Conservation (phyloP, 1,284 basidiomycete species). For the Fistulinella cinereoalba region DNA sequence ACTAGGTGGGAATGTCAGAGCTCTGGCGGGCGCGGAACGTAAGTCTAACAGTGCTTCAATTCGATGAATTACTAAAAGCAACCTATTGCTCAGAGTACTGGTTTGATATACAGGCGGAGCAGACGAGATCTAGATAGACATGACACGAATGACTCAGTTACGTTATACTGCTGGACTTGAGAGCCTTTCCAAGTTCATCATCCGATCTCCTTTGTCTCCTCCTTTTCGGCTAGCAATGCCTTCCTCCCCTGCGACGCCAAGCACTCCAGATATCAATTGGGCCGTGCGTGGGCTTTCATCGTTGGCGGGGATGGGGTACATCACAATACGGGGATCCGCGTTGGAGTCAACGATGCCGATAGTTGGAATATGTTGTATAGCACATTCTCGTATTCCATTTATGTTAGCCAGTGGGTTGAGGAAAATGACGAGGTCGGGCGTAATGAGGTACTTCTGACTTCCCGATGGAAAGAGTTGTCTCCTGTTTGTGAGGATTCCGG, state of each 20-base stretch:
- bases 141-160: slow-evolving; percentile 15
- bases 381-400: slow-evolving; percentile 84
- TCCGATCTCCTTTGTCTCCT: slow-evolving; percentile 25
- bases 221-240: slow-evolving; percentile 50
- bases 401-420: slow-evolving; percentile 86
- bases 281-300: slow-evolving; percentile 91
- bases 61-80: slow-evolving; percentile 12
- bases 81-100: slow-evolving; percentile 47
- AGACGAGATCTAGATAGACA: slow-evolving; percentile 32
- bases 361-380: slow-evolving; percentile 80
- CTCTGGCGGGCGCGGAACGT: slow-evolving; percentile 90
- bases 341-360: slow-evolving; percentile 93
- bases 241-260: slow-evolving; percentile 90
- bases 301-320: slow-evolving; percentile 98
- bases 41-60: slow-evolving; percentile 35
- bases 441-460: slow-evolving; percentile 57
- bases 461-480: slow-evolving; percentile 72
- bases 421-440: slow-evolving; percentile 86
- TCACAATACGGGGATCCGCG: slow-evolving; percentile 93
- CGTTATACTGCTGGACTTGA: slow-evolving; percentile 24
- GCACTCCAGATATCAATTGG: slow-evolving; percentile 86
- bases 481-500: slow-evolving; percentile 92
- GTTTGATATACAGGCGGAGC: slow-evolving; percentile 58
- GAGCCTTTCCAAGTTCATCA: slow-evolving; percentile 28
- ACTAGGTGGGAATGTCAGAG: slow-evolving; percentile 82